phyloP scores from a whole-genome alignment of 2,329 filamentous ascomycete species.

The Acephala macrosclerotiorum region DNA sequence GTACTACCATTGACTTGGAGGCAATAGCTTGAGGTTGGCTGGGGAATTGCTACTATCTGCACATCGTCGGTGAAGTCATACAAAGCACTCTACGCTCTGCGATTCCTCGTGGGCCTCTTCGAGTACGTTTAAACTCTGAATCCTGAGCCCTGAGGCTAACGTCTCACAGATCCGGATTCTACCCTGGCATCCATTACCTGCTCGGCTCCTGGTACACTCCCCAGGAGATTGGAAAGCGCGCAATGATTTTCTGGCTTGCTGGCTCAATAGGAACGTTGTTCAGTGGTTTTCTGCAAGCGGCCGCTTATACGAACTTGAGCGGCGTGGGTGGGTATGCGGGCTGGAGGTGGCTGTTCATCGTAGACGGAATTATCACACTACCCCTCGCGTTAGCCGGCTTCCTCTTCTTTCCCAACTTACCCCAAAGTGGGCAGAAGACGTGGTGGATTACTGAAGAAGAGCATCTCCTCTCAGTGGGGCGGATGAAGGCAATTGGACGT shows the following conservation, averaged over 20 bases:
- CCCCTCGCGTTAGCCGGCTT: constrained; percentile 42
- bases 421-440: constrained; percentile 41
- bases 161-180: constrained; percentile 47
- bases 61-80: constrained; percentile 42
- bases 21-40: constrained; percentile 33
- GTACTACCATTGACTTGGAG: too few relatives aligned
- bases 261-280: constrained; percentile 60
- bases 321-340: constrained; percentile 47
- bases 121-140: constrained; percentile 35
- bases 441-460: constrained; percentile 41
- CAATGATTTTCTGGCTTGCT: constrained; percentile 64
- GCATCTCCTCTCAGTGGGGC: constrained; percentile 34
- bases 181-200: constrained; percentile 60
- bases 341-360: constrained; percentile 56
- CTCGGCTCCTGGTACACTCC: constrained; percentile 63
- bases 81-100: constrained; percentile 45
- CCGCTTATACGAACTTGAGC: constrained; percentile 50
- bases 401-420: constrained; percentile 39
- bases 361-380: constrained; percentile 46
- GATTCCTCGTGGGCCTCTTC: constrained; percentile 46
- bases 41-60: constrained; percentile 36
- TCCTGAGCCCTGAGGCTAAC: constrained; percentile 21
- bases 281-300: constrained; percentile 52
- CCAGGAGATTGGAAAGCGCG: constrained; percentile 49
- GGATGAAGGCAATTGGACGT: constrained; percentile 45